Base-by-base conservation (phyloP, 306 rosid species). In the Cercis canadensis region DNA sequence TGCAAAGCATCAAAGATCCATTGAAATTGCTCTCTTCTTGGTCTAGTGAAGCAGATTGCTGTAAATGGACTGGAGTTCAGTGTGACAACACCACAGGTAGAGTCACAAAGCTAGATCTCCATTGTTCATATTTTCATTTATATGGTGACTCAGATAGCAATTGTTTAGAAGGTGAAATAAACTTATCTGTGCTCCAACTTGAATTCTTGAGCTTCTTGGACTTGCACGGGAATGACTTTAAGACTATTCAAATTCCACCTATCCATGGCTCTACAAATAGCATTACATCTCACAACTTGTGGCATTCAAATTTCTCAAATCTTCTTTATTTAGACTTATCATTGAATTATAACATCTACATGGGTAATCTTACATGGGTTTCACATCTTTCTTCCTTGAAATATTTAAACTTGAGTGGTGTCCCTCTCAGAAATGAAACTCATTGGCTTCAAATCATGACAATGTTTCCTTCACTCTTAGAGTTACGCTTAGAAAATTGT, bases 391-490 rank as follows among this genome's bases (percentile, higher is more conserved):
- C 43, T 72, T 72, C 69, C 17, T 13, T 72, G 21, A 32, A 59
- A 45, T n/a, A 36, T 37, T 50, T 71, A 5, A 5, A 59, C 58
- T 49, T 71, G 41, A 46, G 59, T 36, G 57, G 8, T 18, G 49
- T 52, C 2, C 1, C 59, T 59, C 61, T 71, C 4, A 0, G 2
- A 9, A 9, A 34, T 31, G 49, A 58, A 37, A 3, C 40, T 11
- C 11, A 5, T 71, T 71, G 69, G 83, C 75, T 67, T 44, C 68
- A 70, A 14, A 11, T 41, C 0, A 18, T 75, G 11, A 41, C 24
- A 14, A 69, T 36, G 73, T 69, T 75, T 12, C 81, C 76, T 72
- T 62, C 77, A 15, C 85, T 77, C 11, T 9, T 51, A 6, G 80
- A 67, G 47, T 15, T 81, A 24, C 69, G n/a, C 19, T 12, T 81